Evolutionary conservation across 352 stramenopile genomes (phyloP).

Genomic region (Lagenidium sp.): DNA sequence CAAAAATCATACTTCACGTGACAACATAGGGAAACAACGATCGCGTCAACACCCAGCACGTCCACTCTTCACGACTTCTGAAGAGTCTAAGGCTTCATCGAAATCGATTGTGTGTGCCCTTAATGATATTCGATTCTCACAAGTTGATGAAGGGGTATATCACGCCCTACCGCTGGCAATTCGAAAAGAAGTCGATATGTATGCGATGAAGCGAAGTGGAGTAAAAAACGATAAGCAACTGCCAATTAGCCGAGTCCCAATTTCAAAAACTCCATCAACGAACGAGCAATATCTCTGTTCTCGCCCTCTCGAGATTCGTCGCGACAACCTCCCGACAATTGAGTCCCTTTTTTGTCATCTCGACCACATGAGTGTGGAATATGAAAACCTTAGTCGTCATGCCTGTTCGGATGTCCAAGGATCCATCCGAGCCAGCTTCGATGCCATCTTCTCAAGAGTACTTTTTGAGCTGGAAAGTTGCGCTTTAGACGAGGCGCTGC

Average conservation of each 20-base stretch:
- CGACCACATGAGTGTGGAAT: conserved; percentile 1
- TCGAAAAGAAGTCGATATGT: conserved; percentile 56
- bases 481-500: conserved; percentile 39
- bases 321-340: too few species aligned
- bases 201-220: conserved; percentile 46
- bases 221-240: too few species aligned
- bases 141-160: conserved; percentile 75
- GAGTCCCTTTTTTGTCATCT: conserved; percentile 38
- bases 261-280: background rate
- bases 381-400: too few species aligned
- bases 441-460: conserved; percentile 68
- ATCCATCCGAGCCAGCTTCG: conserved; percentile 21
- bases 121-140: conserved; percentile 65
- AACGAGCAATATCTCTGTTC: background rate
- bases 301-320: too few species aligned
- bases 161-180: conserved; percentile 54
- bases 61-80: background rate
- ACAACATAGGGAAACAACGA: background rate
- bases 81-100: too few species aligned
- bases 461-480: conserved; percentile 56
- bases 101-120: too few species aligned
- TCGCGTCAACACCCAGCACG: too few species aligned
- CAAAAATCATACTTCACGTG: conserved; percentile 9
- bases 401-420: too few species aligned
- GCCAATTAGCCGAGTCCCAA: too few species aligned